Conservation (phyloP, 1,284 basidiomycete species). For the Fistulina hepatica region DNA sequence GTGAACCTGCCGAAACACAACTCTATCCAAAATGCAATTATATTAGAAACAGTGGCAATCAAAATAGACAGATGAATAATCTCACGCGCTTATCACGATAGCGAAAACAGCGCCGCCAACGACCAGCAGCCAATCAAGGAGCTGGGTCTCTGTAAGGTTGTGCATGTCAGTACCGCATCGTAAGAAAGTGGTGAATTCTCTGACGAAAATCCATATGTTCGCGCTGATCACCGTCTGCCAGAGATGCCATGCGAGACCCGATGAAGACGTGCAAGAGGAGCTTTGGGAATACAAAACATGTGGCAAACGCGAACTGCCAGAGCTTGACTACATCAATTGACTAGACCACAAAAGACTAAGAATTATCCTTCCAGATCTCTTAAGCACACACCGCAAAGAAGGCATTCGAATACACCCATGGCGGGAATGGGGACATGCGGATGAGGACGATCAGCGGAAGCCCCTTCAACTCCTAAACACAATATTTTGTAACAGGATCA, state of each 20-base stretch:
- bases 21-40: slow-evolving; percentile 27
- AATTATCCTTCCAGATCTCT: slow-evolving; percentile 3
- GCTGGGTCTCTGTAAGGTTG: slow-evolving; percentile 40
- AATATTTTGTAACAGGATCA: not conserved
- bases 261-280: slow-evolving; percentile 65
- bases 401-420: slow-evolving; percentile 73
- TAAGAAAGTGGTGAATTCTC: slow-evolving; percentile 14
- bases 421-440: slow-evolving; percentile 72
- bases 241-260: slow-evolving; percentile 59
- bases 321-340: slow-evolving; percentile 64
- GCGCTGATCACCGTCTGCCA: slow-evolving; percentile 69
- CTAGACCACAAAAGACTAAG: slow-evolving; percentile 26
- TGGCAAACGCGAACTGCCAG: slow-evolving; percentile 68
- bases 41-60: slow-evolving; percentile 3
- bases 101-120: slow-evolving; percentile 46
- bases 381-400: slow-evolving; percentile 57
- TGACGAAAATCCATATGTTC: slow-evolving; percentile 64
- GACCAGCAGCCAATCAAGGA: slow-evolving; percentile 51
- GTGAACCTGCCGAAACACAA: slow-evolving; percentile 53
- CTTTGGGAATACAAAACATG: slow-evolving; percentile 59
- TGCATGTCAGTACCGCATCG: slow-evolving; percentile 4
- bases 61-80: no score
- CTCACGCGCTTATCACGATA: slow-evolving; percentile 54
- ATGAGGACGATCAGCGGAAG: slow-evolving; percentile 71
- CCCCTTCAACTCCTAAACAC: slow-evolving; percentile 49